Conservation (phyloP, 2,329 filamentous ascomycete genomes). For the Aspergillus novoparasiticus region DNA sequence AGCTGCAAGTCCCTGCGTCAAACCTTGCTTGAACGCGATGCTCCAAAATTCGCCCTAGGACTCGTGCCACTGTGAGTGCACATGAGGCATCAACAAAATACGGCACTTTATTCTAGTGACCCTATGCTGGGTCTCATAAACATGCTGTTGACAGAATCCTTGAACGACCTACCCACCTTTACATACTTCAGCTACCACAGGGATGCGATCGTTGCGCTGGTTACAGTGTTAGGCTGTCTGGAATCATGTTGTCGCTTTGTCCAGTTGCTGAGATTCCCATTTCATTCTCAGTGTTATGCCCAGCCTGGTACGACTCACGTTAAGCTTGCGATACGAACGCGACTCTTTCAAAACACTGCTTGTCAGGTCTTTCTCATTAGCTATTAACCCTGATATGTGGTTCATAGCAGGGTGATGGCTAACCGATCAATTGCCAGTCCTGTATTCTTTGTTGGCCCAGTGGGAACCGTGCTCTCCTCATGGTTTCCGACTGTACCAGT, state of each 20-base stretch:
- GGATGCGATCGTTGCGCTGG: background rate
- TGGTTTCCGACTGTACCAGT: background rate
- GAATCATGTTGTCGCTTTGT: background rate
- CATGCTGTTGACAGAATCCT: background rate
- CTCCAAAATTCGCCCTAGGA: background rate
- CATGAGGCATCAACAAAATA: background rate
- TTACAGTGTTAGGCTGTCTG: background rate
- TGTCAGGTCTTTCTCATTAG: background rate
- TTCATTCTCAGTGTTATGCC: background rate
- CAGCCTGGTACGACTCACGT: background rate
- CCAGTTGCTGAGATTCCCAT: background rate
- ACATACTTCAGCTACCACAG: background rate
- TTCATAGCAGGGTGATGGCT: background rate
- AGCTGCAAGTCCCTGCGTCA: background rate
- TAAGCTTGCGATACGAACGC: background rate
- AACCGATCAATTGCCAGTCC: background rate
- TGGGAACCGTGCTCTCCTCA: background rate
- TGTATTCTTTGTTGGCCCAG: background rate
- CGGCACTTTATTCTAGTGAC: background rate
- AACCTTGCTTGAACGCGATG: background rate
- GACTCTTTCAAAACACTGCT: background rate
- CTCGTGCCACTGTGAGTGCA: background rate
- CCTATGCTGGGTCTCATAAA: background rate
- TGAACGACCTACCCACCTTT: background rate
- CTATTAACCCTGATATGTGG: background rate